Evolutionary conservation across 345 rosid genomes (phyloP).

Genomic region (Litchi chinensis): DNA sequence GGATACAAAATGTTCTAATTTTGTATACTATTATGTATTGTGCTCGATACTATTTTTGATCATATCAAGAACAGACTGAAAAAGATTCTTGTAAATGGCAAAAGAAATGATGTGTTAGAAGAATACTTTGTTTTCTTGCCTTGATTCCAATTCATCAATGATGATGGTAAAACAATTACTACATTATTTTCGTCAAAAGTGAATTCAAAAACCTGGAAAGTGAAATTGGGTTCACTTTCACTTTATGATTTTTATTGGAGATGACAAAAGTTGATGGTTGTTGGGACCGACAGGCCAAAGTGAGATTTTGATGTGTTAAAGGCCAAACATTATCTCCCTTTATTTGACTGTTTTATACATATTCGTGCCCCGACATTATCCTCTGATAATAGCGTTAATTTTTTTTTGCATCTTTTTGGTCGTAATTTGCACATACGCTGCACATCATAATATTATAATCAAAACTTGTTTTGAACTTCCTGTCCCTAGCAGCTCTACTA

Average conservation of each 20-base stretch:
- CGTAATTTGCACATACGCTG: background rate
- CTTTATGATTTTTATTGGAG: slow-evolving; percentile 35
- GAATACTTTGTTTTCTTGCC: slow-evolving; percentile 5
- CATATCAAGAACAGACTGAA: background rate
- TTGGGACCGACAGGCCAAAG: slow-evolving; percentile 36
- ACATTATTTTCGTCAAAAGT: slow-evolving; percentile 50
- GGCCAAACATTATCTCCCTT: slow-evolving; percentile 20
- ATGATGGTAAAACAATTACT: slow-evolving; percentile 14
- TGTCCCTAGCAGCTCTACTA: background rate
- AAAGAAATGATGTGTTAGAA: background rate
- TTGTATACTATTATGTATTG: too few relatives aligned
- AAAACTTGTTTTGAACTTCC: background rate
- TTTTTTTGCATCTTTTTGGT: background rate
- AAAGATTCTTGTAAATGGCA: background rate
- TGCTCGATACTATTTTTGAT: background rate
- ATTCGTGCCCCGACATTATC: slow-evolving; percentile 1
- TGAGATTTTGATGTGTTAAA: slow-evolving; percentile 37
- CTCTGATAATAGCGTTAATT: background rate
- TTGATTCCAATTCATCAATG: background rate
- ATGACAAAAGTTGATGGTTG: slow-evolving; percentile 46
- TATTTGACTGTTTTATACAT: slow-evolving; percentile 21
- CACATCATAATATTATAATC: background rate
- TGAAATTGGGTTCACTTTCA: slow-evolving; percentile 21
- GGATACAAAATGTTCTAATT: background rate
- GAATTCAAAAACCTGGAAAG: slow-evolving; percentile 30